Base-by-base conservation (phyloP, 1,139 yeast genomes). In the Scheffersomyces segobiensis region DNA sequence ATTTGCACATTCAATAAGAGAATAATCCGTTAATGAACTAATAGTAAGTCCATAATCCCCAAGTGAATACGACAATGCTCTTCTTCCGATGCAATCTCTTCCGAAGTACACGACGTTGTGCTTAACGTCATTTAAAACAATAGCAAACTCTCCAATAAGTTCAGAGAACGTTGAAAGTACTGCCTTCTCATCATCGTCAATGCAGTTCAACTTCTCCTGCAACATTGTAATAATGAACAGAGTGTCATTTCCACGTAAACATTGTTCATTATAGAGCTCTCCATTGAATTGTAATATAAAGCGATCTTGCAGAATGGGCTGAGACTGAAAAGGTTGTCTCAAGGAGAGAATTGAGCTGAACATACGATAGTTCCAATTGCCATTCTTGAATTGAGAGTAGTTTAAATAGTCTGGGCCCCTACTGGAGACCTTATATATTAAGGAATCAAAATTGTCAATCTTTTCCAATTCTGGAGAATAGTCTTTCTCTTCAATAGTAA, bases 71-170 rank as follows among this genome's bases (percentile, higher is more conserved):
- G 89, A 76, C 50, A 95, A 76, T 21, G 97, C 89, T 59, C 97
- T 79, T 66, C 89, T 87, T 0, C 99, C 99, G 22, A 92, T 76
- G 1, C 79, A 70, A 70, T 95, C 99, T 65, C 97, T 83, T 0
- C 96, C 98, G 75, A 92, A 96, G 76, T 86, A 90, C 0, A 91
- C 66, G 47, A 62, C 67, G 0, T 74, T 65, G 1, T 71, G 65
- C 1, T 61, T 20, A 17, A 65, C 62, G 62, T 86, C 90, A 49
- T 81, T 68, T 60, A 84, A 75, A 52, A 79, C 80, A 71, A 77
- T 85, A 0, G 99, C 96, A 78, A 87, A 95, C 69, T 95, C 99
- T 1, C 99, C 99, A 46, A 82, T 78, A 39, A 91, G 64, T 1
- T 56, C 57, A n/a, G 75, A 70, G 1, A 79, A 82, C 56, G 57